Conservation (phyloP, 345 rosid species). For the Eucalyptus virginea region DNA sequence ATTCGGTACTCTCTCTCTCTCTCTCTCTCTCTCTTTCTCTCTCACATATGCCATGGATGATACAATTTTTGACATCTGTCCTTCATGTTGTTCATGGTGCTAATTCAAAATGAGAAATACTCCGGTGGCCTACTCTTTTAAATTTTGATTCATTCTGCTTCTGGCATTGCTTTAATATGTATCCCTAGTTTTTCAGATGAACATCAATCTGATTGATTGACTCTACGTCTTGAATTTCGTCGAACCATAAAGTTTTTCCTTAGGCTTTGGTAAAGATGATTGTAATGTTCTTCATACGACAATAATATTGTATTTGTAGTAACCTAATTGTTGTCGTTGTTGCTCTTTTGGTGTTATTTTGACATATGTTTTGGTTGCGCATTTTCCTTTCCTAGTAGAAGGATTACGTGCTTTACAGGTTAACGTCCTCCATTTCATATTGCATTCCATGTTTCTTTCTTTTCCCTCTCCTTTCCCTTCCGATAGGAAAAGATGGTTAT, state of each 20-base stretch:
- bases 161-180: not conserved
- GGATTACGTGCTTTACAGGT: not conserved
- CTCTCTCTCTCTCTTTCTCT: no score
- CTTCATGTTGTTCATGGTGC: not conserved
- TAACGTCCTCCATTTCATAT: not conserved
- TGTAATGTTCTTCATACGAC: not conserved
- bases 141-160: not conserved
- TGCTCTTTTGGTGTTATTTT: not conserved
- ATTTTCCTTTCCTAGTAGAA: not conserved
- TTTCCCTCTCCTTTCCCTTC: not conserved
- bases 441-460: not conserved
- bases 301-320: not conserved
- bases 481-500: not conserved
- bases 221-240: no score
- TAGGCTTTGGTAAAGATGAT: not conserved
- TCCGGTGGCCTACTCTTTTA: not conserved
- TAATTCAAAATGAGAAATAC: not conserved
- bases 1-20: not conserved
- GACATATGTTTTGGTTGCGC: not conserved
- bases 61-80: not conserved
- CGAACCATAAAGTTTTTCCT: no score
- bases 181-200: not conserved
- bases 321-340: not conserved
- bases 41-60: not conserved
- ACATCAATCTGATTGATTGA: no score